Base-by-base conservation (phyloP, 2,329 filamentous ascomycete species). In the Penicillium sp. region DNA sequence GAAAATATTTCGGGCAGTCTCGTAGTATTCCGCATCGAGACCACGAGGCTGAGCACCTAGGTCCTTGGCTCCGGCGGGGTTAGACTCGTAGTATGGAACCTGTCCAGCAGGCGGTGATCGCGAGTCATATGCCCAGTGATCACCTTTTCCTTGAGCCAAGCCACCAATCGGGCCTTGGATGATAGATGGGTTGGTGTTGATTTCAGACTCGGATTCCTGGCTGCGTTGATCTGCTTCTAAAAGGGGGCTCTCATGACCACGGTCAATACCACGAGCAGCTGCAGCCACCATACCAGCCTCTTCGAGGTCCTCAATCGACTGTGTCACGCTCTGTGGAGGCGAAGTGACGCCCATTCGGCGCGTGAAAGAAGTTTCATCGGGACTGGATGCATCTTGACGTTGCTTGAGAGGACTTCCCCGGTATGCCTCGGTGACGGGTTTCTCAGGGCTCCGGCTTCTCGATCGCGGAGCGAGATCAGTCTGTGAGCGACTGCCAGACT, bases 141-240 rank as follows among this genome's bases (percentile, higher is more conserved):
- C 80, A 22, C 73, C 73, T 58, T 75, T 76, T 47, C 77, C 78
- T 62, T 79, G 78, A 46, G 78, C 71, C 26, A 76, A 70, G 33
- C 84, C 85, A 50, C 85, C 87, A 49, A 89, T 83, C 1, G 87
- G 88, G 19, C 90, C 91, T 63, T 92, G 84, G 41, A 96, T 86
- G 49, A 93, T 82, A 0, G 93, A 96, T 3, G 91, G 91, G 69
- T 96, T 96, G 19, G 92, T 96, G 46, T 86, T 88, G 16, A 91
- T 82, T 59, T 96, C 91, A 13, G 70, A 72, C 55, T 78, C 75
- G 5, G 74, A 73, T 43, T 84, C 83, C 21, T 82, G 71, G 46
- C 78, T 81, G 62, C 53, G 61, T 22, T 90, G 89, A 4, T 89
- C 91, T 67, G 90, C 86, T 68, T 93, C 91, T 0, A 89, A 90